Evolutionary conservation across 2,329 filamentous ascomycete genomes (phyloP), one percentile per base, ranked within the genome.

Genomic region (Colletotrichum nymphaeae): DNA sequence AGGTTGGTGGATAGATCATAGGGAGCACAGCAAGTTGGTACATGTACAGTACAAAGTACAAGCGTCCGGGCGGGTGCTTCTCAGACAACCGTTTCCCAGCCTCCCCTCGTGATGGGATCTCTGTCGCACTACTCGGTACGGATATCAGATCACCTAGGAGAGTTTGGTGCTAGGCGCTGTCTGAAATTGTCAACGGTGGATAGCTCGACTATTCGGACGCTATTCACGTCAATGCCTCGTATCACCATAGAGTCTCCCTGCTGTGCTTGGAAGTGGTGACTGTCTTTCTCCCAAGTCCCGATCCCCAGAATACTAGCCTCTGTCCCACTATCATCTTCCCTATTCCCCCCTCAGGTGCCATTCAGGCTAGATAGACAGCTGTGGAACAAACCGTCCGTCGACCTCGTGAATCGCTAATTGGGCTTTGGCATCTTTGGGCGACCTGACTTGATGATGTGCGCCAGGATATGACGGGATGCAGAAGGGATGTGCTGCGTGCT

Each of bases 51-150:
- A 49, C 65, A 22, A 42, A 26, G 49, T 28, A 49, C 65, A 37
- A 52, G 35, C 65, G 66, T 53, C 69, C 53, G 70, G 66, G 55
- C 42, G 59, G 55, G 30, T 60, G 66, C 42, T 69, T 70, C 67
- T 70, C 55, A 73, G 69, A 72, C 59, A 64, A 70, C 60, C 56
- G 32, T 65, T 62, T 70, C 46, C 66, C 67, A 73, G 28, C 70
- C 70, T 69, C 37, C 70, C 42, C 57, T 59, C 53, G 53, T 59
- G 66, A 65, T 55, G 53, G 9, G 19, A 35, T 64, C 58, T 53
- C 30, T 28, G 70, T 70, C 52, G 59, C 53, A 69, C 66, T 46
- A 58, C 32, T 35, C 32, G 32, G 32, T 35, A 35, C 35, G 68
- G 66, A 72, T 32, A 72, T 53, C 59, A 42, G 59, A 24, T 62